phyloP scores from a whole-genome alignment of 164 flowering plant species.

The Aristolochia fimbriata region DNA sequence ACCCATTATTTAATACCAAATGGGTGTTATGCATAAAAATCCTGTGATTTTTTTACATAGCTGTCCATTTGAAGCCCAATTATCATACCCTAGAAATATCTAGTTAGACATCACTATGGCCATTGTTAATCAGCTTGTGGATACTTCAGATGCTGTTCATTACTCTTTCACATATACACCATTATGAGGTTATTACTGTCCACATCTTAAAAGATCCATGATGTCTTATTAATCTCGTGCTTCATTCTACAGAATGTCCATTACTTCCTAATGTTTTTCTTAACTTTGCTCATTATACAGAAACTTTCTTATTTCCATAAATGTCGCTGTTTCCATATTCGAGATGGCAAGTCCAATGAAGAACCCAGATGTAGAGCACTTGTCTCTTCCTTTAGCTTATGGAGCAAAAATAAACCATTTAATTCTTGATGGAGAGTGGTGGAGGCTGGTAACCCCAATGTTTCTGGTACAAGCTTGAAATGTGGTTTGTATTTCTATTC shows the following conservation, averaged over 20 bases:
- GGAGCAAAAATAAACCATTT: conserved; percentile 70
- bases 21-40: too few relatives aligned
- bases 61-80: too few relatives aligned
- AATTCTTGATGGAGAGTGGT: conserved; percentile 74
- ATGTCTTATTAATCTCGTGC: too few relatives aligned
- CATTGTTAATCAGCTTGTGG: too few relatives aligned
- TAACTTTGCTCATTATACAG: conserved; percentile 26
- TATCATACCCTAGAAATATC: too few relatives aligned
- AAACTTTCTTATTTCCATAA: conserved; percentile 41
- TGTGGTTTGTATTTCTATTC: conserved; percentile 40
- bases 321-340: conserved; percentile 58
- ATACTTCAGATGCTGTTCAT: too few relatives aligned
- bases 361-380: conserved; percentile 30
- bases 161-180: too few relatives aligned
- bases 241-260: not conserved
- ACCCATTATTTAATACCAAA: too few relatives aligned
- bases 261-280: not conserved
- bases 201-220: too few relatives aligned
- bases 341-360: conserved; percentile 62
- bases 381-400: conserved; percentile 53
- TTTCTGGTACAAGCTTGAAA: conserved; percentile 78
- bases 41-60: too few relatives aligned
- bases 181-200: too few relatives aligned
- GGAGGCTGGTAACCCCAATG: conserved; percentile 88
- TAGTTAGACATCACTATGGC: too few relatives aligned